Base-by-base conservation (phyloP, 2,329 filamentous ascomycete genomes). In the Epicoccum nigrum region DNA sequence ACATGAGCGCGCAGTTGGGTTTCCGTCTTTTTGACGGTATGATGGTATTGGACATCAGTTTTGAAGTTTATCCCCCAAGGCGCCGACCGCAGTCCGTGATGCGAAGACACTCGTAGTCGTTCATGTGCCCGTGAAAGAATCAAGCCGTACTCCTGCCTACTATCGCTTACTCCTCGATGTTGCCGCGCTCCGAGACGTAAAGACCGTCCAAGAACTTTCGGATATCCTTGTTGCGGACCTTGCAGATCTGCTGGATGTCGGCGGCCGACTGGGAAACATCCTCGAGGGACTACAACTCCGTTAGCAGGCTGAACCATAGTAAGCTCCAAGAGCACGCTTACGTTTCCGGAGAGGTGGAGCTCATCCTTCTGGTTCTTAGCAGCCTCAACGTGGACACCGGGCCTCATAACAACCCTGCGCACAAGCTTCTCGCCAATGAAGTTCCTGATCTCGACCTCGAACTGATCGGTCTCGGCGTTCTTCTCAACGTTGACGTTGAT, bases 141-240 rank as follows among this genome's bases (percentile, higher is more conserved):
- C 49, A 47, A 73, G 61, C 69, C 67, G 52, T 65, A 69, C 62
- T 65, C 66, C 67, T 55, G 47, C 54, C 49, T 6, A 6, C 23
- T 58, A 59, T 64, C 62, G 56, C 58, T 62, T 67, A 72, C 75
- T 91, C 88, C 69, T 85, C 83, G 74, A 99, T 87, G 88, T 97
- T 96, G 81, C 89, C 89, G 84, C 91, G 89, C 89, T 99, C 94
- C 77, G 92, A 97, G 75, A 99, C 94, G 85, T 99, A 99, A 80
- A 99, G 86, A 87, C 94, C 94, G 83, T 99, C 95, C 86, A 99
- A 87, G 89, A 99, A 99, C 90, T 95, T 72, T 59, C 95, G 92
- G 85, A 99, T 99, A 96, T 99, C 94, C 92, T 99, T 99, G 90
- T 99, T 99, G 80, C 92, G 88, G 81, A 99, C 94, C 82, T 87